phyloP scores from a whole-genome alignment of 1,284 basidiomycete genomes.

The Coniferiporia weirii region DNA sequence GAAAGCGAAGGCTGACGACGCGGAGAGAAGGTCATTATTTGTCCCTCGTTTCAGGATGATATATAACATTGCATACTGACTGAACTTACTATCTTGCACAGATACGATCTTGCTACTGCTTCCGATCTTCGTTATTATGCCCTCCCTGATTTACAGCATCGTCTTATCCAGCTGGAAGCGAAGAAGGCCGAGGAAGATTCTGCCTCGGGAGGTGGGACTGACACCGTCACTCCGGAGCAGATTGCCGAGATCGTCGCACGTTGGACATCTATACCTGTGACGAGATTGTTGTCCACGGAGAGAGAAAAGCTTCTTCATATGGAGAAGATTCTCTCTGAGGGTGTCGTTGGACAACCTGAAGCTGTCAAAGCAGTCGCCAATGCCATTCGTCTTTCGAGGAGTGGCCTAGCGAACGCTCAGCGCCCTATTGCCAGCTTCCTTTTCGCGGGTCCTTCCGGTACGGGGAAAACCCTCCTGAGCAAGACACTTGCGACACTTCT shows the following conservation, averaged over 20 bases:
- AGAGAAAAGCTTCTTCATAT: constrained; percentile 81
- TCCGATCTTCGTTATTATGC: constrained; percentile 93
- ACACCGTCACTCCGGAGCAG: constrained; percentile 84
- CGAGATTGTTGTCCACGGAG: constrained; percentile 84
- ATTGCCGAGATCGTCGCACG: constrained; percentile 88
- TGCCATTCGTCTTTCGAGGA: constrained; percentile 86
- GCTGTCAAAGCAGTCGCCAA: constrained; percentile 88
- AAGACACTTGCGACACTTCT: constrained; percentile 89
- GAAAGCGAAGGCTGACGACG: constrained; percentile 90
- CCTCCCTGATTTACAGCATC: constrained; percentile 84
- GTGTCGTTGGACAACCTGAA: constrained; percentile 85
- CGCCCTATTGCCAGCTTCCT: constrained; percentile 92
- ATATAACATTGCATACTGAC: constrained; percentile 7
- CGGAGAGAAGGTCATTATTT: constrained; percentile 71
- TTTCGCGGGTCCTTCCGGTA: constrained; percentile 90
- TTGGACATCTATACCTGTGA: constrained; percentile 91
- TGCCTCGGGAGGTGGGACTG: constrained; percentile 48
- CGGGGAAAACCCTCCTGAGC: constrained; percentile 82
- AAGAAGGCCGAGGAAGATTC: constrained; percentile 73
- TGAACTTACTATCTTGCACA: constrained; percentile 22
- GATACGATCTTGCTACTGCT: constrained; percentile 78
- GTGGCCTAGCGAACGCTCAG: constrained; percentile 78
- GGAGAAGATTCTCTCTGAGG: constrained; percentile 62
- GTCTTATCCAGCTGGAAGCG: constrained; percentile 65
- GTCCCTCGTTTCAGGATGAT: constrained; percentile 24